Base-by-base conservation (phyloP, 2,329 filamentous ascomycete species). In the Cordyceps javanica region DNA sequence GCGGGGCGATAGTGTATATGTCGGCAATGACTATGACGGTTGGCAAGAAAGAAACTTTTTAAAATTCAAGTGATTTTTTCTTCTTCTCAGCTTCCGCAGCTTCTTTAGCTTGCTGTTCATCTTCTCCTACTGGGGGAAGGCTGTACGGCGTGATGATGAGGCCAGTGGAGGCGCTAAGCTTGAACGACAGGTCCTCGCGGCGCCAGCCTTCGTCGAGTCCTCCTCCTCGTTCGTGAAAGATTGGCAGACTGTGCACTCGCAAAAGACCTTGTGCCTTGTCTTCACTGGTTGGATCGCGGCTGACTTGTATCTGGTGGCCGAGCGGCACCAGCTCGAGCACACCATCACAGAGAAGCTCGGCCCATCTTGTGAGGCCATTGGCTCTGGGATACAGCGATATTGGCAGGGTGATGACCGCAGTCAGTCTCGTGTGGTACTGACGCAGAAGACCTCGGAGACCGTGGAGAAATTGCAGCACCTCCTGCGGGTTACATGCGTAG, bases 121-220 rank as follows among this genome's bases (percentile, higher is more conserved):
- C 90, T 2, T 88, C 90, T 56, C 91, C 89, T 41, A 93, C 77
- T 0, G 94, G 94, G 26, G 94, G 94, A 44, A 99, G 77, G 69
- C 89, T 94, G 72, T 91, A 97, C 0, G 91, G 91, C 65, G 87
- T 89, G 62, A 99, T 91, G 39, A 90, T 82, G 63, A 99, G 85
- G 53, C 90, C 92, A 65, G 82, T 86, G 3, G 82, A 81, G 65
- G 90, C 81, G 70, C 91, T 96, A 53, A 99, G 74, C 60, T 86
- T 92, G 70, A 99, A 99, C 5, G 91, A 91, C 72, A 96, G 82
- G 72, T 97, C 91, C 67, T 96, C 90, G 25, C 89, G 86, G 55
- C 87, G 80, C 61, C 85, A 85, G 59, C 82, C 82, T 39, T 82
- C 78, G 59, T 85, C 84, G 2, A 83, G 80, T 10, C 90, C 91